Evolutionary conservation across 2,329 filamentous ascomycete genomes (phyloP).

Genomic region (Talaromyces atroroseus): DNA sequence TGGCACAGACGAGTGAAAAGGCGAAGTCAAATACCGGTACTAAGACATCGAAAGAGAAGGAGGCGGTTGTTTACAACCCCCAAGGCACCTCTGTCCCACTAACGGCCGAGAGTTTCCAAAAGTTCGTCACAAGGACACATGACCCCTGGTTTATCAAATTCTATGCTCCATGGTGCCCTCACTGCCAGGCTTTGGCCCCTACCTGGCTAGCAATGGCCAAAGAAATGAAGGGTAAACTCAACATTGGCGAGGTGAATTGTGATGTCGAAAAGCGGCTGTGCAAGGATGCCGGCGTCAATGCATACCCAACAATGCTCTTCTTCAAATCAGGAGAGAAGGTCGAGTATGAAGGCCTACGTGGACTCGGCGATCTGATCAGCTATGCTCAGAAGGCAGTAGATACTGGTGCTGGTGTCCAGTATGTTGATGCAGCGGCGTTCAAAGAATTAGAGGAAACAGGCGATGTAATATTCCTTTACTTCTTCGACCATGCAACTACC

Average conservation of each 20-base stretch:
- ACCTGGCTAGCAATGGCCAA: conserved; percentile 86
- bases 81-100: conserved; percentile 69
- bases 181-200: conserved; percentile 88
- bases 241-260: conserved; percentile 94
- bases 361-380: conserved; percentile 79
- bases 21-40: conserved; percentile 18
- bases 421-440: conserved; percentile 72
- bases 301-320: conserved; percentile 86
- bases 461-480: conserved; percentile 94
- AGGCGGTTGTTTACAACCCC: conserved; percentile 62
- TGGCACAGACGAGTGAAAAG: background rate
- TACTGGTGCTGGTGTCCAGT: conserved; percentile 66
- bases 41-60: conserved; percentile 41
- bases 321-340: conserved; percentile 88
- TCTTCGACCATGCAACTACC: conserved; percentile 93
- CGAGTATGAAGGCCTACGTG: conserved; percentile 87
- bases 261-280: conserved; percentile 81
- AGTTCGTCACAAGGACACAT: conserved; percentile 74
- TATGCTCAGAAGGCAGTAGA: conserved; percentile 85
- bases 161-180: conserved; percentile 93
- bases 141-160: conserved; percentile 99
- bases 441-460: conserved; percentile 83
- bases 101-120: conserved; percentile 79
- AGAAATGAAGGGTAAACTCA: conserved; percentile 83
- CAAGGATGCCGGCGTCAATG: conserved; percentile 75